Evolutionary conservation across 352 stramenopile genomes (phyloP), one percentile per base, ranked within the genome.

Genomic region (Phytophthora pistaciae): DNA sequence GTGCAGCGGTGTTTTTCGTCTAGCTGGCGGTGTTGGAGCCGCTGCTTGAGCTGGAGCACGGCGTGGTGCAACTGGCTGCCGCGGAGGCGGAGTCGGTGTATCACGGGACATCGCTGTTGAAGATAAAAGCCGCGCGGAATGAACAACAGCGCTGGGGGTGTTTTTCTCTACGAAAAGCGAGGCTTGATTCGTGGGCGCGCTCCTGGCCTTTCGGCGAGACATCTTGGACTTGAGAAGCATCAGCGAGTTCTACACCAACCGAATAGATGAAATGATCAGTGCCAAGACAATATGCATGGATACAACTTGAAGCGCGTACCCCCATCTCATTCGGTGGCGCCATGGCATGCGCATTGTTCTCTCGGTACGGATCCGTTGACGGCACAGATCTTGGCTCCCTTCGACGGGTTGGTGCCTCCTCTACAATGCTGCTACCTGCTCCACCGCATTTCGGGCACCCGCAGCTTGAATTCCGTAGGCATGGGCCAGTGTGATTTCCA

Each of bases 191-290:
- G 84, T 93, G 2, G 85, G 88, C 4, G 88, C 85, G 31, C 79
- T 93, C n/a, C 86, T 83, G 0, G 83, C 77, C 66, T 93, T 93
- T 36, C 82, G 77, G 23, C 82, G 80, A 54, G 84, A 91, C 84
- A 95, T 92, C 55, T 94, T 95, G 6, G 86, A 93, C 58, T 95
- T 95, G 44, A 95, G 78, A 5, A 95, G 74, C 59, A 82, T 81
- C 36, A 95, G 64, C 6, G 87, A 93, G 70, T 79, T 93, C 82
- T 95, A 38, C 21, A 48, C 36, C n/a, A 29, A 53, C 14, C 11
- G 42, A 7, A 13, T 40, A 33, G 57, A 49, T 29, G 25, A 20
- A 49, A 18, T 49, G 42, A 21, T 49, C 5, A 23, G 42, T 13
- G 42, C 14, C 42, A 21, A 11, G 16, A 3, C 18, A 49, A 49